Percentiles rank a stretch among this genome's conserved stretches.
phyloP scores from a whole-genome alignment of 2,329 filamentous ascomycete species.

The Neofusicoccum umdonicola region DNA sequence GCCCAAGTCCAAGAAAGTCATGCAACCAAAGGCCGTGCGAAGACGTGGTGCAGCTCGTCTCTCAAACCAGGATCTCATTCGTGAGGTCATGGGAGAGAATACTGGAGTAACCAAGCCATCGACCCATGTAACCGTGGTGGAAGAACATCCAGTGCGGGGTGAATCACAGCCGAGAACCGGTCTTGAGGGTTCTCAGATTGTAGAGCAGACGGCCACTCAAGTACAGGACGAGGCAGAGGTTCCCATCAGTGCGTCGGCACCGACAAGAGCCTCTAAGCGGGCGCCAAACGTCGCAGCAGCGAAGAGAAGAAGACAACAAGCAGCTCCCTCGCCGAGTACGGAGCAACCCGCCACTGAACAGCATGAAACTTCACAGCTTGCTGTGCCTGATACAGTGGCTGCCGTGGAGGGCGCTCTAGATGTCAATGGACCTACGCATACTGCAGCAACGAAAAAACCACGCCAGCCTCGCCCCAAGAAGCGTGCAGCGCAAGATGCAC shows the following conservation, averaged over 20 bases:
- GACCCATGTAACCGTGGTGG: background rate
- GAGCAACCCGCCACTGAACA: background rate
- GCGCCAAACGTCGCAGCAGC: background rate
- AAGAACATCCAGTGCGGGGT: background rate
- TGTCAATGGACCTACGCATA: background rate
- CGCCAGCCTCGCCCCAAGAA: constrained; percentile 29
- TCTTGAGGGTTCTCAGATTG: background rate
- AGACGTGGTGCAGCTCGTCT: background rate
- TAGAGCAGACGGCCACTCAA: background rate
- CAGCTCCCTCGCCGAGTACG: background rate
- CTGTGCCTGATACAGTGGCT: background rate
- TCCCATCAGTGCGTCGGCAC: background rate
- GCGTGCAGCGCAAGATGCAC: background rate
- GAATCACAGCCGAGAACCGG: background rate
- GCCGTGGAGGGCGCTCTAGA: background rate
- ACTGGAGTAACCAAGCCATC: background rate
- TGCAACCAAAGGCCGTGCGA: background rate
- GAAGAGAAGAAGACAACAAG: background rate
- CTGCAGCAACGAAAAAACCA: constrained; percentile 24
- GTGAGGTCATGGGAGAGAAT: background rate
- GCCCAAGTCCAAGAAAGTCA: background rate
- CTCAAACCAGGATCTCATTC: constrained; percentile 9
- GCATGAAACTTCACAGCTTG: background rate
- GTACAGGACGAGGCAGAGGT: background rate
- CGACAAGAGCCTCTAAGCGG: background rate